Evolutionary conservation across 345 rosid species (phyloP).

Genomic region (Populus nigra): DNA sequence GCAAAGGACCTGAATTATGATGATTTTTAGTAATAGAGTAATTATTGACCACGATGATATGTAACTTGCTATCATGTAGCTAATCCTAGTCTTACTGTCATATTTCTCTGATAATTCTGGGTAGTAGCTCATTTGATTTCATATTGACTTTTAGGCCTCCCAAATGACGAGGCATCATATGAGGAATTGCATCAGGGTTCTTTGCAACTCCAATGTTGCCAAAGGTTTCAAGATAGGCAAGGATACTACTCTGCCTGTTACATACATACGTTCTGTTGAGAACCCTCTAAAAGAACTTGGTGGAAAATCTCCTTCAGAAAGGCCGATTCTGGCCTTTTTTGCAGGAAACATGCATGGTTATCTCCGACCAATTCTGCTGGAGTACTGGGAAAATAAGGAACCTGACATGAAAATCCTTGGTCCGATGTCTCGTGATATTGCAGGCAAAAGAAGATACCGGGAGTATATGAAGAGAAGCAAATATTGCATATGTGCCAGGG

Average conservation of each 20-base stretch:
- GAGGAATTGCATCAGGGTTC: slow-evolving; percentile 61
- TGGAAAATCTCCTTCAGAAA: slow-evolving; percentile 60
- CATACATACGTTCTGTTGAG: slow-evolving; percentile 59
- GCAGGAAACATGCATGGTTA: slow-evolving; percentile 90
- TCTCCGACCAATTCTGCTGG: slow-evolving; percentile 61
- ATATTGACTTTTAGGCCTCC: slow-evolving; percentile 50
- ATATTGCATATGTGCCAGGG: slow-evolving; percentile 88
- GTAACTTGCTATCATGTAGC: background rate
- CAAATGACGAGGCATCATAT: slow-evolving; percentile 48
- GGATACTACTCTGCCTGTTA: slow-evolving; percentile 70
- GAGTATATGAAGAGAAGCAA: slow-evolving; percentile 85
- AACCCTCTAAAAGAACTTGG: slow-evolving; percentile 59
- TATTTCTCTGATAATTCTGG: background rate
- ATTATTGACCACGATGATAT: background rate
- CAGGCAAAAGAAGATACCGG: slow-evolving; percentile 56
- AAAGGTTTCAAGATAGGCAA: slow-evolving; percentile 68
- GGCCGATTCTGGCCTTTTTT: slow-evolving; percentile 73
- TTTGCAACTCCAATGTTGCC: slow-evolving; percentile 75
- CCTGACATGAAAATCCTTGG: slow-evolving; percentile 80
- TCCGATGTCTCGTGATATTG: slow-evolving; percentile 59
- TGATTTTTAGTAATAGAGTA: background rate
- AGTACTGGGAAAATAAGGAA: slow-evolving; percentile 68
- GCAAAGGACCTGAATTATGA: background rate
- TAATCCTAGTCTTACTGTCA: background rate
- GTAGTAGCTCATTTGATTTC: slow-evolving; percentile 12